A percentile compares a stretch with the other conserved stretches of the same genome.
These are phyloP conservation scores for Graphilbum fragrans DNA, from an alignment of 2,329 filamentous ascomycete genomes.

Conservation along the genomic window DNA sequence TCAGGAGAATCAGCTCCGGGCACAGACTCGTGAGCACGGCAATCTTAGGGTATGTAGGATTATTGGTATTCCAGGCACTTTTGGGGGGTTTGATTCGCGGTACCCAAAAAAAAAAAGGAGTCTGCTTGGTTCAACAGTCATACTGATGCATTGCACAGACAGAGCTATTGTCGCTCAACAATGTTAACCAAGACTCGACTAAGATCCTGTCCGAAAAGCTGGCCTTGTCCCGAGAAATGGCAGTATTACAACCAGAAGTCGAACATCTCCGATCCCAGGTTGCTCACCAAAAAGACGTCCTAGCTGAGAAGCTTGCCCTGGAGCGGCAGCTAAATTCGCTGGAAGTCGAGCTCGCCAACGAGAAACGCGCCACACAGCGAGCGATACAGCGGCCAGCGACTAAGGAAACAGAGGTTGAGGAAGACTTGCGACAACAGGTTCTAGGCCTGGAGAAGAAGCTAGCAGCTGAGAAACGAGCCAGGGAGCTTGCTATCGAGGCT, in stretches of 20 bases:
- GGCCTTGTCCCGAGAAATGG: constrained; percentile 37
- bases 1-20: constrained; percentile 35
- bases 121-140: too few relatives aligned
- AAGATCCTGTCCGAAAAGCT: constrained; percentile 53
- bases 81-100: too few relatives aligned
- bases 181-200: constrained; percentile 54
- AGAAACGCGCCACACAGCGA: constrained; percentile 57
- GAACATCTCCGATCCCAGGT: constrained; percentile 44
- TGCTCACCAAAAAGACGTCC: constrained; percentile 49
- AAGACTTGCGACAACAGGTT: constrained; percentile 17
- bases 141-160: constrained; percentile 34
- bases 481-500: constrained; percentile 21
- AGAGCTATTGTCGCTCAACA: constrained; percentile 58
- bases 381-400: constrained; percentile 25
- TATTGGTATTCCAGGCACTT: too few relatives aligned
- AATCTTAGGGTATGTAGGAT: constrained; percentile 33
- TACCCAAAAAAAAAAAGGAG: too few relatives aligned
- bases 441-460: constrained; percentile 29
- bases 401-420: constrained; percentile 19
- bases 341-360: constrained; percentile 73
- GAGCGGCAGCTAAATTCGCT: constrained; percentile 66
- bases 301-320: constrained; percentile 69
- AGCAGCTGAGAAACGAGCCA: constrained; percentile 14
- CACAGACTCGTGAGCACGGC: constrained; percentile 34
- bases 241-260: constrained; percentile 40